phyloP scores from a whole-genome alignment of 75 land plant species.

The Sequoiadendron giganteum region DNA sequence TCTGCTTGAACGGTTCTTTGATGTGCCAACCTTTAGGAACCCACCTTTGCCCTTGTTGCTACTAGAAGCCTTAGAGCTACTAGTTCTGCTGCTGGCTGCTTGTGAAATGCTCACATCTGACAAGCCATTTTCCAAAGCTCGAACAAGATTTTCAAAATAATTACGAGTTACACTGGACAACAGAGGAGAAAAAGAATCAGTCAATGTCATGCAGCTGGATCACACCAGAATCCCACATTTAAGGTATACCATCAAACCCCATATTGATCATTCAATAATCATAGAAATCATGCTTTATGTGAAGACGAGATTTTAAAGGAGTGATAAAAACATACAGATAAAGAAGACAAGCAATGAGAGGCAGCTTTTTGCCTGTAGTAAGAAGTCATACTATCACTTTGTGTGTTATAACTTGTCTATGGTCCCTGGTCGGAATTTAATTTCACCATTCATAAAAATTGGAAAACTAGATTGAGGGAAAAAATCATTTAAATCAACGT shows the following conservation, averaged over 20 bases:
- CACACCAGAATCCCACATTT: neutral
- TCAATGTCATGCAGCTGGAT: neutral
- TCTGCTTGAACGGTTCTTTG: constrained; percentile 3
- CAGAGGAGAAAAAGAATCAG: neutral
- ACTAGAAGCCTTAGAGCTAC: constrained; percentile 11
- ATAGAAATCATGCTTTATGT: neutral
- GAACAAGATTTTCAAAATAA: constrained; percentile 33
- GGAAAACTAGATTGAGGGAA: neutral
- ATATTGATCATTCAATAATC: neutral
- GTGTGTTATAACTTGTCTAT: neutral
- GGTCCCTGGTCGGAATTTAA: neutral
- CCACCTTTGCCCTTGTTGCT: constrained; percentile 14
- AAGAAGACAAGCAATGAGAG: neutral
- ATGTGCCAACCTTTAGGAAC: neutral
- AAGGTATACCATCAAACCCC: neutral
- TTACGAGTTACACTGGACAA: constrained; percentile 22
- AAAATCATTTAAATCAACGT: neutral
- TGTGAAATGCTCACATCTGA: constrained; percentile 24
- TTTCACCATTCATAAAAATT: neutral
- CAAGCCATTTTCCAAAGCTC: constrained; percentile 33
- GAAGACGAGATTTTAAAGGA: neutral
- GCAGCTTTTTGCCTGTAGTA: neutral
- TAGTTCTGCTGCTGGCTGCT: constrained; percentile 7
- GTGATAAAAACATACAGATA: neutral
- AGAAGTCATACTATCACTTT: neutral